Percentiles rank a stretch among this genome's conserved stretches.
phyloP scores from a whole-genome alignment of 768 basidiomycete genomes.

The Gloeopeniophorella convolvens region DNA sequence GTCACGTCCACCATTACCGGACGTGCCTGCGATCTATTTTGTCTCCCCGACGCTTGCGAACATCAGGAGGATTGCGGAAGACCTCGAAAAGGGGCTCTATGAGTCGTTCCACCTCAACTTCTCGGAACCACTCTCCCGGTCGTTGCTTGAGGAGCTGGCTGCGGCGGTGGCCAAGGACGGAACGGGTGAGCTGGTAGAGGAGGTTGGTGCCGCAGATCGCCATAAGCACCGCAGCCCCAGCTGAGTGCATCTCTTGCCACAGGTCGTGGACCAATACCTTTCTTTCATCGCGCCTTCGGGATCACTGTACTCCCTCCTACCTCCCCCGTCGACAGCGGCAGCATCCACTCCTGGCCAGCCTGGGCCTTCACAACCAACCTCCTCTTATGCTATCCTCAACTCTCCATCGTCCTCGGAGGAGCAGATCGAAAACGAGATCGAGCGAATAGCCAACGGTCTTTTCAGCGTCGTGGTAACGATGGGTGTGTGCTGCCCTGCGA shows the following conservation, averaged over 20 bases:
- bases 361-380: slow-evolving; percentile 32
- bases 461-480: slow-evolving; percentile 88
- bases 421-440: slow-evolving; percentile 89
- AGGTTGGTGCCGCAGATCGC: slow-evolving; percentile 41
- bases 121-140: slow-evolving; percentile 83
- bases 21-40: slow-evolving; percentile 97
- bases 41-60: slow-evolving; percentile 86
- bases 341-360: slow-evolving; percentile 32
- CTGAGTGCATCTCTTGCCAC: slow-evolving; percentile 19
- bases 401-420: slow-evolving; percentile 86
- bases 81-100: slow-evolving; percentile 84
- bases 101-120: slow-evolving; percentile 94
- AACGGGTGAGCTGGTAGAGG: slow-evolving; percentile 73
- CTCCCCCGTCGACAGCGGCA: slow-evolving; percentile 41
- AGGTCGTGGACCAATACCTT: slow-evolving; percentile 95
- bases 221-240: background rate
- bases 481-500: slow-evolving; percentile 40
- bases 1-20: slow-evolving; percentile 78
- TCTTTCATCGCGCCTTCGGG: slow-evolving; percentile 93
- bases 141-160: slow-evolving; percentile 90
- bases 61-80: slow-evolving; percentile 86
- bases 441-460: slow-evolving; percentile 81
- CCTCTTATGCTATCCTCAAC: slow-evolving; percentile 84
- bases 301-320: slow-evolving; percentile 85
- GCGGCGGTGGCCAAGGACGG: slow-evolving; percentile 79